Conservation (phyloP, 106 monocot genomes). For the Dendrobium chrysotoxum region DNA sequence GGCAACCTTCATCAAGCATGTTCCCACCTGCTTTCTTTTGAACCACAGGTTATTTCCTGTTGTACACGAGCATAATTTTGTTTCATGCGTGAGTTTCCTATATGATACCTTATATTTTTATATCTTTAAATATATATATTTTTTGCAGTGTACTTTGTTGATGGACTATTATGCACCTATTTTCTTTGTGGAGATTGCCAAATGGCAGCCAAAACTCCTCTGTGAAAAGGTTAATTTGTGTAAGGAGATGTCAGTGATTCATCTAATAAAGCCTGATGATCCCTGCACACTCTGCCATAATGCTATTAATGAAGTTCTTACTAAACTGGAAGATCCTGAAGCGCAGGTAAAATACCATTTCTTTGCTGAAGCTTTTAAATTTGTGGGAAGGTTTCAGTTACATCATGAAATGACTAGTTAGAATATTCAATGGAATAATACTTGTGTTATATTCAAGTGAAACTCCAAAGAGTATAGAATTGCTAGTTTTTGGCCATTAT, state of each 20-base stretch:
- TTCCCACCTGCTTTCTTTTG: constrained; percentile 24
- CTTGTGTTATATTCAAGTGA: neutral
- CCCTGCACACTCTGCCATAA: constrained; percentile 39
- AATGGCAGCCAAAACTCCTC: constrained; percentile 35
- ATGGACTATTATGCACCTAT: constrained; percentile 52
- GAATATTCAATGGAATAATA: neutral
- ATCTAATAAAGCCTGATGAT: constrained; percentile 21
- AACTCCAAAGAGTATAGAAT: neutral
- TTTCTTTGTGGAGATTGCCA: constrained; percentile 38
- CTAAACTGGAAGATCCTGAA: constrained; percentile 51
- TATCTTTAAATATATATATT: neutral
- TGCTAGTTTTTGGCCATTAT: neutral
- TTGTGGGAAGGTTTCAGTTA: neutral
- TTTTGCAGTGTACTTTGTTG: constrained; percentile 42
- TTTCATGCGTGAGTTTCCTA: neutral
- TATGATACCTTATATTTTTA: neutral
- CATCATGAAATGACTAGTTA: too few species aligned
- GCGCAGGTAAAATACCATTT: constrained; percentile 27
- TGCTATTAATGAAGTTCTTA: constrained; percentile 30
- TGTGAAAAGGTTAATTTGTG: constrained; percentile 51
- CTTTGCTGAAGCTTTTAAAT: neutral
- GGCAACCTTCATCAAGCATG: constrained; percentile 48
- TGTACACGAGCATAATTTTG: neutral
- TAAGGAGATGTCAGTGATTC: constrained; percentile 10
- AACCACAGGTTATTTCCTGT: neutral